phyloP scores from a whole-genome alignment of 2,329 filamentous ascomycete genomes.

The Fusarium nisikadoi region DNA sequence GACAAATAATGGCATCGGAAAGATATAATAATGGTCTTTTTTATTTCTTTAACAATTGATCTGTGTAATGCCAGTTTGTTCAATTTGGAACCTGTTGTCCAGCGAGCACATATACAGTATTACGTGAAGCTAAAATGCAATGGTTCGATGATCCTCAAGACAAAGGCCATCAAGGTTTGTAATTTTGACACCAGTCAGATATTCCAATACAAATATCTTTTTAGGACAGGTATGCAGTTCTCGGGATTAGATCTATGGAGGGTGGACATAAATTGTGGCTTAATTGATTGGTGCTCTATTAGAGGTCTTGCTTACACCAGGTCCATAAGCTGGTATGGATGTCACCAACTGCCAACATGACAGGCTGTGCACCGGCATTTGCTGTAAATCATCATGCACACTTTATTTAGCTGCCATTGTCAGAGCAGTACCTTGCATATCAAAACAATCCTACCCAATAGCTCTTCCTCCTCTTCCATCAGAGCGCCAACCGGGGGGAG shows the following conservation, averaged over 20 bases:
- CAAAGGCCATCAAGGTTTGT: slow-evolving; percentile 2
- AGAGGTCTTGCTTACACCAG: not conserved
- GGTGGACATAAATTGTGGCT: not conserved
- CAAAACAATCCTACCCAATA: not conserved
- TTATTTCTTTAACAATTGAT: not conserved
- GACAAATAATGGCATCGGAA: slow-evolving; percentile 4
- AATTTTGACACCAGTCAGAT: not conserved
- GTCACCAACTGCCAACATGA: not conserved
- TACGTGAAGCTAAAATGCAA: not conserved
- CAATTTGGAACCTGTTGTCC: not conserved
- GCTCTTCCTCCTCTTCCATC: too few relatives aligned
- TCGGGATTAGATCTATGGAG: too few relatives aligned
- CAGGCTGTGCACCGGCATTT: not conserved
- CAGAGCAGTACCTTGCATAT: not conserved
- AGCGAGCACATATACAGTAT: not conserved
- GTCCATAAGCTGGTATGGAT: not conserved
- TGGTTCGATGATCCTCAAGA: not conserved
- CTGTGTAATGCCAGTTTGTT: too few relatives aligned
- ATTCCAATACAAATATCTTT: not conserved
- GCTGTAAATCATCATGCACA: not conserved
- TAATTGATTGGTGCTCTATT: not conserved
- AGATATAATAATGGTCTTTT: not conserved
- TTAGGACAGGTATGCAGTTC: not conserved
- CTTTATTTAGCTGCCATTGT: not conserved
- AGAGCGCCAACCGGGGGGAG: not conserved